phyloP scores from a whole-genome alignment of 148 eudicot genomes.

The Spergularia bocconei region DNA sequence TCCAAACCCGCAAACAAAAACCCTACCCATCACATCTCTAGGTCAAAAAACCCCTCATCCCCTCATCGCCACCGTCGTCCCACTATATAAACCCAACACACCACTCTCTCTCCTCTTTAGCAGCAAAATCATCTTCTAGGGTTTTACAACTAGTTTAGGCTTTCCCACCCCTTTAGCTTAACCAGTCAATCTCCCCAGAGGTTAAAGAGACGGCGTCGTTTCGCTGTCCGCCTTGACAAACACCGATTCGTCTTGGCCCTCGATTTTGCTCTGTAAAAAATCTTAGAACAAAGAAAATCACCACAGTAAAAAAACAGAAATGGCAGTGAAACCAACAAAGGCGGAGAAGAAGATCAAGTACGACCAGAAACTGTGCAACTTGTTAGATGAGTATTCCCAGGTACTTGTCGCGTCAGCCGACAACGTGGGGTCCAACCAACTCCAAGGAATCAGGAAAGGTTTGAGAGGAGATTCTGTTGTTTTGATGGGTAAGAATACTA shows the following conservation, averaged over 20 bases:
- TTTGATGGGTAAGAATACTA: conserved; percentile 74
- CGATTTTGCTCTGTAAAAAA: conserved; percentile 24
- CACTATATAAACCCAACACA: conserved; percentile 1
- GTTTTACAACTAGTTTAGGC: conserved; percentile 5
- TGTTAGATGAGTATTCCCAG: conserved; percentile 56
- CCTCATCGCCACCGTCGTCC: too few species aligned
- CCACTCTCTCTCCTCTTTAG: background rate
- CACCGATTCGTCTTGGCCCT: conserved; percentile 37
- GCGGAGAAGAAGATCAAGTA: conserved; percentile 58
- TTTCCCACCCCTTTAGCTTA: background rate
- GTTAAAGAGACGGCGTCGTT: conserved; percentile 37
- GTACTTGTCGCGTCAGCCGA: conserved; percentile 55
- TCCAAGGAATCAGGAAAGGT: conserved; percentile 57
- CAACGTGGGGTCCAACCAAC: conserved; percentile 61
- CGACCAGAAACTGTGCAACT: conserved; percentile 48
- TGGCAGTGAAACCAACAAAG: conserved; percentile 50
- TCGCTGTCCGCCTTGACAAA: conserved; percentile 46
- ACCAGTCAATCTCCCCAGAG: conserved; percentile 17
- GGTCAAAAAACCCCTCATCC: background rate
- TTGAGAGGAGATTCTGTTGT: conserved; percentile 59
- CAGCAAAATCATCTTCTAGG: conserved; percentile 5
- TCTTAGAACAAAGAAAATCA: too few species aligned
- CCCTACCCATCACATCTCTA: conserved; percentile 16
- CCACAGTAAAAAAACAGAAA: conserved; percentile 6
- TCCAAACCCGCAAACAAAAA: background rate